Conservation (phyloP, 805 yeast species). For the Kregervanrija fluxuum region DNA sequence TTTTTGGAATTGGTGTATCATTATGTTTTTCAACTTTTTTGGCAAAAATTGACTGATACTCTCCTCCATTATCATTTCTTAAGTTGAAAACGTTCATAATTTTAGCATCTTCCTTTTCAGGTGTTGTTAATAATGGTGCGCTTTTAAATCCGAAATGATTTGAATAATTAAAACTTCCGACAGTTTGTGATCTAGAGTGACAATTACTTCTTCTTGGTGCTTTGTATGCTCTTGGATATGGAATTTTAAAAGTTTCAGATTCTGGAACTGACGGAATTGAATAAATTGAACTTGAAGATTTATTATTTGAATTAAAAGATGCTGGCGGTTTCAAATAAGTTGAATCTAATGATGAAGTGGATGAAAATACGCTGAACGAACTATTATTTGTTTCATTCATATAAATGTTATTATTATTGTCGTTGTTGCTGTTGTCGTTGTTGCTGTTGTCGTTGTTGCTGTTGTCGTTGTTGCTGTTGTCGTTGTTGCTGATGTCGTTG, state of each 20-base stretch:
- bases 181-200: conserved; percentile 23
- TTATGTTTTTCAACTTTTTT: conserved; percentile 19
- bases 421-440: background rate
- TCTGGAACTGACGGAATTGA: too few relatives aligned
- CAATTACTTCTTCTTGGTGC: conserved; percentile 3
- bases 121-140: conserved; percentile 8
- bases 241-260: conserved; percentile 8
- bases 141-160: conserved; percentile 5
- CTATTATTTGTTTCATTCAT: conserved; percentile 6
- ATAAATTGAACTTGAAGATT: conserved; percentile 3
- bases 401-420: background rate
- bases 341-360: too few relatives aligned
- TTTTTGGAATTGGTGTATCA: conserved; percentile 26
- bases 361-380: too few relatives aligned
- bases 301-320: too few relatives aligned
- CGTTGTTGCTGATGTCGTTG: background rate
- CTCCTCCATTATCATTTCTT: background rate
- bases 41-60: conserved; percentile 11
- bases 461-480: background rate
- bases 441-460: conserved; percentile 11
- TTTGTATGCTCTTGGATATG: conserved; percentile 4
- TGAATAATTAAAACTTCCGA: conserved; percentile 14
- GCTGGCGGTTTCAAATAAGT: too few relatives aligned
- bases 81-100: conserved; percentile 1
- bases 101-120: conserved; percentile 7